phyloP scores from a whole-genome alignment of 2,329 filamentous ascomycete species.

The Davidsoniella eucalypti region DNA sequence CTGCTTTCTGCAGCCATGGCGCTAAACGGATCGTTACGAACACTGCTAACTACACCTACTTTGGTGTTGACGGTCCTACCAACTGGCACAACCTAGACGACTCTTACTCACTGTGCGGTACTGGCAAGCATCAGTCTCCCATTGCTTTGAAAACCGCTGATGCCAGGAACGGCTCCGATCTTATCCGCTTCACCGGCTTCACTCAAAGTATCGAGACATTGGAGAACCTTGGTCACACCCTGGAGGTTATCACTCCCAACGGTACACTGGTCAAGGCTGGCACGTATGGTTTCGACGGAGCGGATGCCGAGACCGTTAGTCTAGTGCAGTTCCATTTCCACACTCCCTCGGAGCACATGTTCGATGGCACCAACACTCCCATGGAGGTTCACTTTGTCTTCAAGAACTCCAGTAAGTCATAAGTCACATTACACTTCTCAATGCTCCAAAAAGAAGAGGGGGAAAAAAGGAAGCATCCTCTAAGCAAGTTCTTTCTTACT shows the following conservation, averaged over 20 bases:
- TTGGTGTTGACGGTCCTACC: slow-evolving; percentile 25
- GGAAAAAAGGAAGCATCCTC: no score
- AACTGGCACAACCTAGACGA: slow-evolving; percentile 33
- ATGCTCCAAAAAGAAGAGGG: no score
- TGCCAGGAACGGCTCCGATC: slow-evolving; percentile 19
- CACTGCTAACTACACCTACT: slow-evolving; percentile 24
- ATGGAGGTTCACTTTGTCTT: slow-evolving; percentile 28
- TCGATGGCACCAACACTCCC: slow-evolving; percentile 26
- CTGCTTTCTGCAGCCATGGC: slow-evolving; percentile 20
- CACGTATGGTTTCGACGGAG: slow-evolving; percentile 15
- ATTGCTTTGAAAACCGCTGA: slow-evolving; percentile 29
- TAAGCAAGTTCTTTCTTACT: background rate
- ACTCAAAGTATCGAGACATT: slow-evolving; percentile 24
- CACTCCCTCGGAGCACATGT: slow-evolving; percentile 40
- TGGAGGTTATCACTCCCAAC: slow-evolving; percentile 24
- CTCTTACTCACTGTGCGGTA: slow-evolving; percentile 29
- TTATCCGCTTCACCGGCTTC: slow-evolving; percentile 11
- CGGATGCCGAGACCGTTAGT: slow-evolving; percentile 23
- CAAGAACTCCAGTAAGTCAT: slow-evolving; percentile 16
- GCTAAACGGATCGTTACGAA: slow-evolving; percentile 22
- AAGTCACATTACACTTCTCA: background rate
- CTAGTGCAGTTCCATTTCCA: slow-evolving; percentile 45
- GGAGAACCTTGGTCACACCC: slow-evolving; percentile 35
- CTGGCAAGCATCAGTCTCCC: slow-evolving; percentile 36
- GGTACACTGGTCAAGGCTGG: background rate